These are phyloP conservation scores for Trichoderma sp. DNA, from an alignment of 2,329 filamentous ascomycete species.

Conservation along the genomic window DNA sequence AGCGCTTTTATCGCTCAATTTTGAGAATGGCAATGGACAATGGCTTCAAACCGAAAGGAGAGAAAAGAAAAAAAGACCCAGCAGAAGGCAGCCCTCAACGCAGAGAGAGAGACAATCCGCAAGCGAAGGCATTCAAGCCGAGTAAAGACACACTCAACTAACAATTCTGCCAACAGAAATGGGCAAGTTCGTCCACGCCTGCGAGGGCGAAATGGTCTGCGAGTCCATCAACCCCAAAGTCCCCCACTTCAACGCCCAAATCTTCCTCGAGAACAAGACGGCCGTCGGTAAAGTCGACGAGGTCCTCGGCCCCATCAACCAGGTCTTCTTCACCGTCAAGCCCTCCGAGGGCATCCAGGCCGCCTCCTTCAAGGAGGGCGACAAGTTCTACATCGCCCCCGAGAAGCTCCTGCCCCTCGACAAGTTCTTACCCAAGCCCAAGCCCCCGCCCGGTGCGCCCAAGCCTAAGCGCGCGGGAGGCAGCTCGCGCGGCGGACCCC, in stretches of 20 bases:
- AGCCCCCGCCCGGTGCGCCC: conserved; percentile 64
- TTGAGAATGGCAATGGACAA: neutral
- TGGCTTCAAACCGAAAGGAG: neutral
- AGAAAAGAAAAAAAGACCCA: no score
- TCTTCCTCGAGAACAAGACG: conserved; percentile 99
- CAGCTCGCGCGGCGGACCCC: conserved; percentile 39
- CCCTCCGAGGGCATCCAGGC: conserved; percentile 95
- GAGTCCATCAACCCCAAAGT: conserved; percentile 92
- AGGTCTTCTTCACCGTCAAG: conserved; percentile 98
- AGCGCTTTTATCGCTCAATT: neutral
- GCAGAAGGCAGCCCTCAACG: no score
- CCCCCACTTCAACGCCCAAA: conserved; percentile 97
- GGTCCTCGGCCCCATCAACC: conserved; percentile 94
- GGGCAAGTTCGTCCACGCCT: conserved; percentile 90
- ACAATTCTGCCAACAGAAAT: conserved; percentile 57
- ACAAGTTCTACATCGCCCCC: conserved; percentile 93
- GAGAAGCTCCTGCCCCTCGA: conserved; percentile 95
- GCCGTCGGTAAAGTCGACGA: conserved; percentile 96
- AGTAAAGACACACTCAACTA: neutral
- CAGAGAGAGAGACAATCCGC: neutral
- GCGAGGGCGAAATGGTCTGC: conserved; percentile 98
- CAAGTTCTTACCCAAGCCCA: conserved; percentile 94
- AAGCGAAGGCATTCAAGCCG: neutral
- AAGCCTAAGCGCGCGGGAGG: conserved; percentile 60
- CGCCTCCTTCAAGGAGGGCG: conserved; percentile 88